Evolutionary conservation across 2,329 filamentous ascomycete genomes (phyloP), one percentile per base, ranked within the genome.

Genomic region (Pseudogymnoascus sp.): DNA sequence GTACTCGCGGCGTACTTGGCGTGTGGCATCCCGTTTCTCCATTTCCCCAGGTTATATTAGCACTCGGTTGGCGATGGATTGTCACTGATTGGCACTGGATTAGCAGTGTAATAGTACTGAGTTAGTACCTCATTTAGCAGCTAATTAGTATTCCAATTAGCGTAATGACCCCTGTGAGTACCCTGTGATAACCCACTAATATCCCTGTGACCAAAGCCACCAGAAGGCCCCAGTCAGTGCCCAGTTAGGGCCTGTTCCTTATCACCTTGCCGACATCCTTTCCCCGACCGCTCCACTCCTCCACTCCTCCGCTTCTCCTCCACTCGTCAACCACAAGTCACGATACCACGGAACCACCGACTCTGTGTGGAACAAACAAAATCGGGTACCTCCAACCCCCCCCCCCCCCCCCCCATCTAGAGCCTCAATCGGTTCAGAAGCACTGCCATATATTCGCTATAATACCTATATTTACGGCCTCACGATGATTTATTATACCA

Each of bases 11-110:
- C 13, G 24, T 53, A 31, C 24, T 31, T 53, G 4, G 19, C 14
- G 42, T 14, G 42, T 44, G 42, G 35, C 35, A 7, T 14, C 16
- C 37, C 37, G 37, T 44, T 53, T 53, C 44, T 53, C 44, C 44
- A 53, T 53, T 53, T 53, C 44, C 44, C 44, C 44, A 53, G 44
- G 44, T 53, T 53, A 53, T 53, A 53, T 31, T 53, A 53, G 44
- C 44, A 47, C 44, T 53, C 7, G 44, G 14, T 16, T 53, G 44
- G 24, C 44, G 24, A 5, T 47, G 19, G 42, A 19, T 40, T 40
- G 38, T n/a, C n/a, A 24, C 40, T 44, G 40, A 53, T 53, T 29
- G 14, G 8, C 14, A 29, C 24, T 53, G 44, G 44, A 53, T 53
- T 31, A 7, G 24, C 29, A 11, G 14, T 29, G 14, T 1, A 6